Conservation (phyloP, 2,329 filamentous ascomycete genomes). For the Aspergillus latus region DNA sequence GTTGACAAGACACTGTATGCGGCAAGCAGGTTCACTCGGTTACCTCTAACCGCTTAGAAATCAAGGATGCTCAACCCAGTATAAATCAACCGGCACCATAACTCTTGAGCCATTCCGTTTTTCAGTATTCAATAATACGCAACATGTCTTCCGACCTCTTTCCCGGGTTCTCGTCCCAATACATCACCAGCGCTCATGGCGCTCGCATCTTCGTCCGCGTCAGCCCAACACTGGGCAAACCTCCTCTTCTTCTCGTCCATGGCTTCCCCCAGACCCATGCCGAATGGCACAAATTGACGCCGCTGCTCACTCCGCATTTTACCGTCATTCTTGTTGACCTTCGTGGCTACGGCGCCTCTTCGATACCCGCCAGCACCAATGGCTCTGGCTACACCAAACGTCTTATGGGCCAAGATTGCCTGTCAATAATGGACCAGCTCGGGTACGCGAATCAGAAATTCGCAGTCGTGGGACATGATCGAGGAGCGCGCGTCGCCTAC, state of each 20-base stretch:
- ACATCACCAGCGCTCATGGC: background rate
- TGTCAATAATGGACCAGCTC: background rate
- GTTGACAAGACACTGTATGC: too few relatives aligned
- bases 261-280: constrained; percentile 8
- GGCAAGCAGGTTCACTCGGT: too few relatives aligned
- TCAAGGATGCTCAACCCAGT: too few relatives aligned
- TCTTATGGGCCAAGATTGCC: constrained; percentile 1
- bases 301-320: background rate
- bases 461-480: background rate
- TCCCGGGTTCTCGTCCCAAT: constrained; percentile 1
- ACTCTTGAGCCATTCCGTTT: too few relatives aligned
- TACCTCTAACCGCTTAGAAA: too few relatives aligned
- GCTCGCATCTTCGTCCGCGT: background rate
- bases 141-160: constrained; percentile 5
- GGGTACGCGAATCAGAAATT: background rate
- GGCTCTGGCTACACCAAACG: constrained; percentile 6
- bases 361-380: background rate
- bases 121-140: background rate
- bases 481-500: constrained; percentile 1
- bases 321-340: constrained; percentile 4
- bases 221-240: background rate
- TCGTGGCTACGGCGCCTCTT: constrained; percentile 4
- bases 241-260: constrained; percentile 4
- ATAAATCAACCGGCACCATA: too few relatives aligned
- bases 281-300: background rate